A percentile compares a stretch with the other conserved stretches of the same genome.
phyloP scores from a whole-genome alignment of 208 protist species.

The Giardia muris region DNA sequence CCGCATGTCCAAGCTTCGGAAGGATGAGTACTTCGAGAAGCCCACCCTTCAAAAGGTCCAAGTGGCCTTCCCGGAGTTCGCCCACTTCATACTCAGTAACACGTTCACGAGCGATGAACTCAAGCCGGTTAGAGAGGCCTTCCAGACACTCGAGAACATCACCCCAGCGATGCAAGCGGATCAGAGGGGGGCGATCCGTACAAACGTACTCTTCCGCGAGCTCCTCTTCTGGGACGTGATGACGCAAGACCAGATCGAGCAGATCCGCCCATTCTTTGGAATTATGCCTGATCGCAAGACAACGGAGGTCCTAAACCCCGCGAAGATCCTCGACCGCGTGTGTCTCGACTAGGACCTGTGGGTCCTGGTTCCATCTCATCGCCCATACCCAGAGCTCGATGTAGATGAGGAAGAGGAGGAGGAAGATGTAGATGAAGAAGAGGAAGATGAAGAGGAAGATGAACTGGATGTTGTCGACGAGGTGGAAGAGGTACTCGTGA shows the following conservation, averaged over 20 bases:
- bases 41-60: background rate
- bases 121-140: background rate
- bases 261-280: background rate
- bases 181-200: background rate
- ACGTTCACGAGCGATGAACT: background rate
- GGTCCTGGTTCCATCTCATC: no score
- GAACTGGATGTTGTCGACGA: background rate
- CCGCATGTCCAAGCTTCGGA: background rate
- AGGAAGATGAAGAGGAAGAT: background rate
- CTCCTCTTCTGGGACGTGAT: background rate
- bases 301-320: background rate
- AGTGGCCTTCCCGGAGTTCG: background rate
- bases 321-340: background rate
- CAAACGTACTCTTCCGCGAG: background rate
- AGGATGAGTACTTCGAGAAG: background rate
- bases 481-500: background rate
- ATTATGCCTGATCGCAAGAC: background rate
- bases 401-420: background rate
- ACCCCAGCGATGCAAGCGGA: background rate
- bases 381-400: no score
- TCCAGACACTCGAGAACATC: background rate
- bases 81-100: background rate
- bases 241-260: background rate
- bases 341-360: background rate
- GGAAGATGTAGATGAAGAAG: background rate